These are phyloP conservation scores for Bauhinia variegata DNA, from an alignment of 306 rosid species.

Conservation along the genomic window DNA sequence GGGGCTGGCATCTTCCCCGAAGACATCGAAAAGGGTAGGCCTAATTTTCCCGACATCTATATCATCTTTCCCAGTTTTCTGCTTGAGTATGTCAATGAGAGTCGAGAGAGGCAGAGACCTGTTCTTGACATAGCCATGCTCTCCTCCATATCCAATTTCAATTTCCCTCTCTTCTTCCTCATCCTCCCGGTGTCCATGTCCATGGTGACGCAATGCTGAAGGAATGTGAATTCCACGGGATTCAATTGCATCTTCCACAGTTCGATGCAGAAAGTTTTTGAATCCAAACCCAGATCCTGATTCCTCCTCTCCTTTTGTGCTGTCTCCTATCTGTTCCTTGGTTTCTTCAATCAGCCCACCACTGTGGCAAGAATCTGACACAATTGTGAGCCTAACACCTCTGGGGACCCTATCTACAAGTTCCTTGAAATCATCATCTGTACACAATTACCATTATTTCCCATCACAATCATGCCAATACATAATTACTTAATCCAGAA, in stretches of 20 bases:
- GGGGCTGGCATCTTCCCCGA: conserved; percentile 79
- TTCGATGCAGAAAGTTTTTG: conserved; percentile 58
- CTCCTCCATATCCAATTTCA: conserved; percentile 57
- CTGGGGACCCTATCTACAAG: conserved; percentile 63
- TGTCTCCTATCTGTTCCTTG: conserved; percentile 89
- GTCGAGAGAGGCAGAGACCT: conserved; percentile 77
- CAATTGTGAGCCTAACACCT: conserved; percentile 71
- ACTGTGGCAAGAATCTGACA: conserved; percentile 96
- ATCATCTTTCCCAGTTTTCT: conserved; percentile 87
- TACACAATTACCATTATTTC: background rate
- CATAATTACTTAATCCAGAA: too few species aligned
- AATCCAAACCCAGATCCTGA: conserved; percentile 60
- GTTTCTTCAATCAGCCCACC: conserved; percentile 77
- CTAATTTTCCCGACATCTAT: conserved; percentile 88
- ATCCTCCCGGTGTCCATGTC: conserved; percentile 30
- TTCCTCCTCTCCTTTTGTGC: conserved; percentile 48
- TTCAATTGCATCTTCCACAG: conserved; percentile 56
- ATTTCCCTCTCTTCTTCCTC: conserved; percentile 48
- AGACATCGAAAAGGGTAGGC: conserved; percentile 68
- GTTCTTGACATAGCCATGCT: conserved; percentile 48
- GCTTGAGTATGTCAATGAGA: conserved; percentile 84
- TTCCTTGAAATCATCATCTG: conserved; percentile 95
- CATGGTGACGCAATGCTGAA: conserved; percentile 37
- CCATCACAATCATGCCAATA: background rate
- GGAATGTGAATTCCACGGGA: conserved; percentile 84